Evolutionary conservation across 2,329 filamentous ascomycete genomes (phyloP).

Genomic region (Hymenoscyphus fructigenus): DNA sequence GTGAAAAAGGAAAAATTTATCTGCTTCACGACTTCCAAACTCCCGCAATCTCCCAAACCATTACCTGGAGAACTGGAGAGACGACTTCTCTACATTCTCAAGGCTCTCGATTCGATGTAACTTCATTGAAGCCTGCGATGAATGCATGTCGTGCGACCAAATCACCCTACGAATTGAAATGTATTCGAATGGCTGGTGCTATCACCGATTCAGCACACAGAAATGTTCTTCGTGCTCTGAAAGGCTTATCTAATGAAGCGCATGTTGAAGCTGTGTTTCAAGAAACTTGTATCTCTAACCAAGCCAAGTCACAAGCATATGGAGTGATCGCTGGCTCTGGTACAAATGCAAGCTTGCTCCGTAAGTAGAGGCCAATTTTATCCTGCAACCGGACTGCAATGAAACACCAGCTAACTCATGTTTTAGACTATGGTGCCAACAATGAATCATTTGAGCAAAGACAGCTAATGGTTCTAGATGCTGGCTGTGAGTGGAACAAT

Average conservation of each 20-base stretch:
- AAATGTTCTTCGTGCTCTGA: constrained; percentile 65
- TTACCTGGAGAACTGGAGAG: constrained; percentile 7
- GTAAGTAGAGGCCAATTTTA: not conserved
- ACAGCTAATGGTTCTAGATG: constrained; percentile 80
- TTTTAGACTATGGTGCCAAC: constrained; percentile 84
- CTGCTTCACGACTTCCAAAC: constrained; percentile 46
- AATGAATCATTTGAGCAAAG: constrained; percentile 67
- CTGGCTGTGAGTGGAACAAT: constrained; percentile 78
- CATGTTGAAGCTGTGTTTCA: constrained; percentile 80
- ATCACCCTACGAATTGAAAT: constrained; percentile 77
- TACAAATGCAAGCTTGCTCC: constrained; percentile 61
- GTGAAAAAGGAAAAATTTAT: constrained; percentile 43
- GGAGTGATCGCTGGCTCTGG: constrained; percentile 85
- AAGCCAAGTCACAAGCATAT: constrained; percentile 79
- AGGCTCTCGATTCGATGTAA: constrained; percentile 45
- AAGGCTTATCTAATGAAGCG: constrained; percentile 69
- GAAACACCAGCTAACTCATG: constrained; percentile 36
- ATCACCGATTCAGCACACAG: constrained; percentile 78
- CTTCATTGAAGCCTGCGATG: constrained; percentile 66
- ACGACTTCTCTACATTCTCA: not conserved
- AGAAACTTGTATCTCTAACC: constrained; percentile 67
- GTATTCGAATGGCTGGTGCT: constrained; percentile 77
- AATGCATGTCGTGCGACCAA: constrained; percentile 81
- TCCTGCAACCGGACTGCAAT: not conserved
- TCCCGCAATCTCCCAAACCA: constrained; percentile 12